These are phyloP conservation scores for Penicillium dipodomyicola DNA, from an alignment of 495 filamentous ascomycete species.

Conservation along the genomic window DNA sequence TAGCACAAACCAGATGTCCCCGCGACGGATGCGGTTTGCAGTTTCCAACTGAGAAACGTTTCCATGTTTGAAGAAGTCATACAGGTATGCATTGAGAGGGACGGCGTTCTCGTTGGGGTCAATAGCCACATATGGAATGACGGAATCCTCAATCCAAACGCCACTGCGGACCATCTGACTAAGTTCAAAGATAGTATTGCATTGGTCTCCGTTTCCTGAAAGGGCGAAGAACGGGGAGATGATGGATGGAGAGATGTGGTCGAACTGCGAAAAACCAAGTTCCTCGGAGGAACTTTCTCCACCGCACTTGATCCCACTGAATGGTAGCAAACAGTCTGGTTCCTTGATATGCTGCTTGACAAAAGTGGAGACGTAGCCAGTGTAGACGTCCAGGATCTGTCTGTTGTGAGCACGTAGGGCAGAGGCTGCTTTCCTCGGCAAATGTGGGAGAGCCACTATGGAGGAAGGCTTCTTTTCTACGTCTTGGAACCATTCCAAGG, in stretches of 20 bases:
- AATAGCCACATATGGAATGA: slow-evolving; percentile 62
- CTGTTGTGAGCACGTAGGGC: slow-evolving; percentile 61
- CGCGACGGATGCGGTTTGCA: slow-evolving; percentile 58
- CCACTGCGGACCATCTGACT: slow-evolving; percentile 59
- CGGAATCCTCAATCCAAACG: slow-evolving; percentile 69
- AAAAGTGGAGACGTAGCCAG: slow-evolving; percentile 66
- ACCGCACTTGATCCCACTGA: slow-evolving; percentile 41
- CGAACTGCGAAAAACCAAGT: neutral
- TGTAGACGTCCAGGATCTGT: slow-evolving; percentile 60
- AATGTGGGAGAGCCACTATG: slow-evolving; percentile 57
- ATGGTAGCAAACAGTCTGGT: slow-evolving; percentile 54
- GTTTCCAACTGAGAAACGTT: slow-evolving; percentile 51
- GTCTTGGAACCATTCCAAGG: slow-evolving; percentile 43
- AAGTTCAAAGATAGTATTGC: slow-evolving; percentile 60
- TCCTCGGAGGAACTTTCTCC: neutral
- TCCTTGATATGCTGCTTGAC: slow-evolving; percentile 57
- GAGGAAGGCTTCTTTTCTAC: slow-evolving; percentile 52
- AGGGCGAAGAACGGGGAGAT: slow-evolving; percentile 69
- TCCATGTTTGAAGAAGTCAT: slow-evolving; percentile 63
- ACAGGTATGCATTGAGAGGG: slow-evolving; percentile 62
- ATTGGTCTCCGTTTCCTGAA: slow-evolving; percentile 63
- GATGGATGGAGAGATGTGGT: slow-evolving; percentile 34
- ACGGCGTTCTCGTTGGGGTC: slow-evolving; percentile 53
- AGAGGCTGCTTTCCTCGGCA: slow-evolving; percentile 55
- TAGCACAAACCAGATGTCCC: slow-evolving; percentile 65